phyloP scores from a whole-genome alignment of 306 rosid species.

The Quercus dentata region DNA sequence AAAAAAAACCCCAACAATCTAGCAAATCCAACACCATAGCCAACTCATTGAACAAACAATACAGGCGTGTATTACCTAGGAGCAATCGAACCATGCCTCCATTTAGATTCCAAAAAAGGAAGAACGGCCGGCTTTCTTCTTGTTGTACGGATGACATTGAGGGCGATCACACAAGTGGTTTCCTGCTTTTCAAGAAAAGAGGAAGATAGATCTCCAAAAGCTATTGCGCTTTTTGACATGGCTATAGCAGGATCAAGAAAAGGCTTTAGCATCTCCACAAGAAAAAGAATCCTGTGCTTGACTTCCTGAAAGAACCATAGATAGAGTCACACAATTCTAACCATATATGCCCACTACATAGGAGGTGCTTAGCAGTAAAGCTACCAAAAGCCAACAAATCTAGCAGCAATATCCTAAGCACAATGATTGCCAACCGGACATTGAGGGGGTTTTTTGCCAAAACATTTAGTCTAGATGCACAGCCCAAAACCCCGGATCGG shows the following conservation, averaged over 20 bases:
- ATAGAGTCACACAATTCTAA: neutral
- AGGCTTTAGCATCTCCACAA: constrained; percentile 92
- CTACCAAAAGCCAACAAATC: neutral
- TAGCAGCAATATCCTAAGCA: neutral
- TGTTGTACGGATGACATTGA: constrained; percentile 74
- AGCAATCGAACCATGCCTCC: constrained; percentile 83
- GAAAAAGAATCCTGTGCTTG: constrained; percentile 78
- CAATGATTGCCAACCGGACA: too few relatives aligned
- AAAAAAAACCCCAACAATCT: too few relatives aligned
- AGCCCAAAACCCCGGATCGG: too few relatives aligned
- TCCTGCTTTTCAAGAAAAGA: constrained; percentile 69
- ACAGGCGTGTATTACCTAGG: constrained; percentile 59
- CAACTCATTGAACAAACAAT: neutral
- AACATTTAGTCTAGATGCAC: too few relatives aligned
- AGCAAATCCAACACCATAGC: too few relatives aligned
- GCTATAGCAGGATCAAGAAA: constrained; percentile 86
- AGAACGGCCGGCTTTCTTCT: constrained; percentile 74
- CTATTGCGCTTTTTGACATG: constrained; percentile 63
- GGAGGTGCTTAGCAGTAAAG: neutral
- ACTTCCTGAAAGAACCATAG: constrained; percentile 59
- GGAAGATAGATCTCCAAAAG: constrained; percentile 75
- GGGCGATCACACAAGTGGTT: constrained; percentile 57
- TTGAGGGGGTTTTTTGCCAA: too few relatives aligned
- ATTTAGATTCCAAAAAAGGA: constrained; percentile 88
- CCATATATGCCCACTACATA: neutral